Evolutionary conservation across 164 flowering plant species (phyloP).

Genomic region (Annona cherimola): DNA sequence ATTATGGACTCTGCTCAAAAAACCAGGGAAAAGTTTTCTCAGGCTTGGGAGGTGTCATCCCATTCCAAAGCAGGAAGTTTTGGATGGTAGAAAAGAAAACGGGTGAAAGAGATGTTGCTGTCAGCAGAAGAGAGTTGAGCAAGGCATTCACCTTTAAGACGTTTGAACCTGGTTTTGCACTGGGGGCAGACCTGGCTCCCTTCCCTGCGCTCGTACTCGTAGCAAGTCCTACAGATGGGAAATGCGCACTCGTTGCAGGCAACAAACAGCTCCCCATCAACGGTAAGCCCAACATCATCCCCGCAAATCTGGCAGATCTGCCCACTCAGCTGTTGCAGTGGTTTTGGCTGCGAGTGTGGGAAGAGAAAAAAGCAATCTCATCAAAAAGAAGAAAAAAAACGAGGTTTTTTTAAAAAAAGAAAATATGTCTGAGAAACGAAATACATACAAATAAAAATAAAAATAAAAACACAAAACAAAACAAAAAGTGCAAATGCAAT

Average conservation of each 20-base stretch:
- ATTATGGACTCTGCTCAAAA: too few species aligned
- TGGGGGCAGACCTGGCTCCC: constrained; percentile 57
- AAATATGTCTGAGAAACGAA: too few species aligned
- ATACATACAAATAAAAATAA: background rate
- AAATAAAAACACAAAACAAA: background rate
- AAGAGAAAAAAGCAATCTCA: background rate
- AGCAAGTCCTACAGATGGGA: constrained; percentile 52
- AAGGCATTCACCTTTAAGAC: constrained; percentile 34
- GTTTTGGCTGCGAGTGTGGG: constrained; percentile 25
- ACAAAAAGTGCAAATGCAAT: too few species aligned
- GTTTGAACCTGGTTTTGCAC: constrained; percentile 56
- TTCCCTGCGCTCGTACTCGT: constrained; percentile 54
- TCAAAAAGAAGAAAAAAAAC: background rate
- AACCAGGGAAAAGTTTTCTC: too few species aligned
- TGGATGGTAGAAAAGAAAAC: background rate
- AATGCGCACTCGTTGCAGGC: constrained; percentile 65
- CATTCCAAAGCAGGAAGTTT: background rate
- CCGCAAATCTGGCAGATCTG: constrained; percentile 58
- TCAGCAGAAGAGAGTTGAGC: too few species aligned
- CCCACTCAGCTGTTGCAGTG: constrained; percentile 34
- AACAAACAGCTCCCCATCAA: constrained; percentile 49
- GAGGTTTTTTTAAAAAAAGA: too few species aligned
- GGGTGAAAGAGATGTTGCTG: background rate
- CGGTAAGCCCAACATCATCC: constrained; percentile 47
- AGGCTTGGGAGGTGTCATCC: too few species aligned